Evolutionary conservation across 1,284 basidiomycete genomes (phyloP), one percentile per base, ranked within the genome.

Genomic region (Microbotryum violaceum): DNA sequence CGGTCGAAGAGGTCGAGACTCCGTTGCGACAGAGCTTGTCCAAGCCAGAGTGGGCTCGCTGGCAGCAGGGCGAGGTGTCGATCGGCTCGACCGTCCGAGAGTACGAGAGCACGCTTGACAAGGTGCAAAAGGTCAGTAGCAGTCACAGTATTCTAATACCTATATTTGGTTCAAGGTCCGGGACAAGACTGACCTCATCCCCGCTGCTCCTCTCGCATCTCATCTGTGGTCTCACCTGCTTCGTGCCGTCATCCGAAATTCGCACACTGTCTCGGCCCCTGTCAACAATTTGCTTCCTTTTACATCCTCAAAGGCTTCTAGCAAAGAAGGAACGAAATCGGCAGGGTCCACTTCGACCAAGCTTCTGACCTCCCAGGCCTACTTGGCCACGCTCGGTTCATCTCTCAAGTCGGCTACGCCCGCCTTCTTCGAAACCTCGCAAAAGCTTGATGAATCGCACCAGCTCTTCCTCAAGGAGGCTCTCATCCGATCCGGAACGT

Each of bases 391-490:
- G 16, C 60, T 66, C 62, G 64, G 61, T 14, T 68, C 67, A 4
- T 42, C 53, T 4, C 62, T 68, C 52, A 57, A 62, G 27, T 66
- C 69, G 9, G 67, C 73, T 31, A 64, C 74, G 16, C 69, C 72
- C 0, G 53, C 69, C 45, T 70, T 75, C 48, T 68, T 74, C 8
- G 54, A 67, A 25, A 65, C 66, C 31, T 72, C 73, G n/a, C 65
- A 70, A 42, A 64, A 70, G 10, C 71, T 77, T 54, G 73, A 74
- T 64, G 70, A 71, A 49, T 58, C 71, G 12, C 72, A 75, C 49
- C 45, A 70, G 3, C 62, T 63, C 48, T 71, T 76, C 56, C 62
- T 77, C 18, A 72, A 69, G 42, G 72, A 76, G 53, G 58, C 66
- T 10, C 68, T 74, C n/a, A 63, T 70, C 42, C 62, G 70, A 10